phyloP scores from a whole-genome alignment of 2,329 filamentous ascomycete species.

The Xylariaceae sp. region DNA sequence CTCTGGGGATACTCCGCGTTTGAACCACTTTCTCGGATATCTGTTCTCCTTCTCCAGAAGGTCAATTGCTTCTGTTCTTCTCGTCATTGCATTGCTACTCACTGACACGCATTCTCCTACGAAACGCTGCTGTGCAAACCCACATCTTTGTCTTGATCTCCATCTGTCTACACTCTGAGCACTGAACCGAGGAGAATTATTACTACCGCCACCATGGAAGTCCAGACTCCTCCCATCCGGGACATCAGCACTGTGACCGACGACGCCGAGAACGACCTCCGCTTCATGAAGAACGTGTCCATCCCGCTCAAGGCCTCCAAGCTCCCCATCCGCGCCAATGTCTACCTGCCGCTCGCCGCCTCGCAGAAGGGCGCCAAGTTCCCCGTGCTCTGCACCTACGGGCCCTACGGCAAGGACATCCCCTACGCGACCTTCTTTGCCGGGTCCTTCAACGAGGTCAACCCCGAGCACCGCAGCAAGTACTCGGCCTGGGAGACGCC shows the following conservation, averaged over 20 bases:
- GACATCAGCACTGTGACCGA: conserved; percentile 13
- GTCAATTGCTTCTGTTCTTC: too few species aligned
- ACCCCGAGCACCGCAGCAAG: conserved; percentile 46
- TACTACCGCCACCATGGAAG: conserved; percentile 10
- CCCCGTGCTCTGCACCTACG: conserved; percentile 66
- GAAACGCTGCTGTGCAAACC: too few species aligned
- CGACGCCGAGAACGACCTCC: conserved; percentile 9
- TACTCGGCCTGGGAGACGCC: conserved; percentile 59
- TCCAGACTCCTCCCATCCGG: conserved; percentile 15
- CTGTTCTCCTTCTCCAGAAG: too few species aligned
- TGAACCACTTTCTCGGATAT: too few species aligned
- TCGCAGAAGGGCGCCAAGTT: conserved; percentile 26
- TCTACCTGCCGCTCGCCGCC: conserved; percentile 30
- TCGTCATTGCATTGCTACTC: too few species aligned
- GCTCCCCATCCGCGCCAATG: conserved; percentile 32
- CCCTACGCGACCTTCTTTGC: conserved; percentile 47
- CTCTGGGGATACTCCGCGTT: too few species aligned
- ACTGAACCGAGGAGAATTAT: conserved; percentile 1
- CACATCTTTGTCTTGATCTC: too few species aligned
- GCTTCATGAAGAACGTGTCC: conserved; percentile 27
- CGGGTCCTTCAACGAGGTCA: conserved; percentile 44
- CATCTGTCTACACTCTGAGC: too few species aligned
- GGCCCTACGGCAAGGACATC: conserved; percentile 71
- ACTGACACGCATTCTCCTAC: too few species aligned
- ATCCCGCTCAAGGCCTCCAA: conserved; percentile 26